These are phyloP conservation scores for Sporothrix luriei DNA, from an alignment of 2,329 filamentous ascomycete species.

Conservation along the genomic window DNA sequence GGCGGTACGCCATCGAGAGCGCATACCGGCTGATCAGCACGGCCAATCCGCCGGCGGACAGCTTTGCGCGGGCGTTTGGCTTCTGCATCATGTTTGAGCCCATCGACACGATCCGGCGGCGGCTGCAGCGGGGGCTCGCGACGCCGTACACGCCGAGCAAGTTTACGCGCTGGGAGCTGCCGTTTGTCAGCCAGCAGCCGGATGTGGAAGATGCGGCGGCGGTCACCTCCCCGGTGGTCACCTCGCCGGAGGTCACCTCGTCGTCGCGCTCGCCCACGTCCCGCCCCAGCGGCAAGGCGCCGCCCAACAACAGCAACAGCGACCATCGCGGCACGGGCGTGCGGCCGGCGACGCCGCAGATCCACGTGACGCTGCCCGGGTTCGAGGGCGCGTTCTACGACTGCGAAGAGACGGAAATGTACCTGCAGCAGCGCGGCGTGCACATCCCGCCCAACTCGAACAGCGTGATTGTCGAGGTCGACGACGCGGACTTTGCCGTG, in stretches of 20 bases:
- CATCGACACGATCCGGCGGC: conserved; percentile 51
- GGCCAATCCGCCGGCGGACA: conserved; percentile 51
- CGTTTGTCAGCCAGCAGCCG: conserved; percentile 37
- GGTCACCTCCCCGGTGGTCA: no score
- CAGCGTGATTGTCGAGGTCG: conserved; percentile 62
- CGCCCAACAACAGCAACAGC: conserved; percentile 36
- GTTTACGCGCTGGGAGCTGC: conserved; percentile 52
- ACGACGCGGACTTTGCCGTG: conserved; percentile 47
- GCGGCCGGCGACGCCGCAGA: conserved; percentile 47
- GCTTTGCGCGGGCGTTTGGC: conserved; percentile 64
- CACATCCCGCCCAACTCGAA: conserved; percentile 63
- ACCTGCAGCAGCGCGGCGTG: conserved; percentile 66
- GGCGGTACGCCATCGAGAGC: conserved; percentile 65
- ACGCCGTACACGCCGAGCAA: conserved; percentile 57
- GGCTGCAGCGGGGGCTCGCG: conserved; percentile 45
- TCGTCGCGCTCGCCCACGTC: background rate
- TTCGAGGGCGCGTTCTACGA: conserved; percentile 79
- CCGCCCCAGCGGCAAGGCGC: no score
- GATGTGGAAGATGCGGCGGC: conserved; percentile 37
- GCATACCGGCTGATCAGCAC: conserved; percentile 61
- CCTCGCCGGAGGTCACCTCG: no score
- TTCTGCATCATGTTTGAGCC: conserved; percentile 67
- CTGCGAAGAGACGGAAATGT: conserved; percentile 73
- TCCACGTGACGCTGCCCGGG: conserved; percentile 60
- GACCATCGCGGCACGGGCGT: conserved; percentile 45